These are phyloP conservation scores for Eutreptiella sp. DNA, from an alignment of 208 protist genomes.

Conservation along the genomic window DNA sequence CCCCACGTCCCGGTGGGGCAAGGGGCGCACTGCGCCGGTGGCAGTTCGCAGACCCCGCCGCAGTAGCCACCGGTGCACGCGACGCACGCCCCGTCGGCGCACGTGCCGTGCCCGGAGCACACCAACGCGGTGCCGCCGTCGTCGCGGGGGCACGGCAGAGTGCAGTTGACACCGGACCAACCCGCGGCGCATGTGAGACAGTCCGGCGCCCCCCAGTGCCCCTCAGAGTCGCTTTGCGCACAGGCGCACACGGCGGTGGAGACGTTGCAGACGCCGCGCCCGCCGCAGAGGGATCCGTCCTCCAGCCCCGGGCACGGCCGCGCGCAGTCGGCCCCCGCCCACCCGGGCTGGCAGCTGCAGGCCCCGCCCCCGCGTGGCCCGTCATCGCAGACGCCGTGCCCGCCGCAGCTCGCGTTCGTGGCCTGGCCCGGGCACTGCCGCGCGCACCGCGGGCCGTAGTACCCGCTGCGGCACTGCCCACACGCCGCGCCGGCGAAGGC, in stretches of 20 bases:
- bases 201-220: slow-evolving; percentile 12
- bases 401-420: slow-evolving; percentile 1
- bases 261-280: no score
- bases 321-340: background rate
- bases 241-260: background rate
- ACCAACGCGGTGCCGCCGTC: no score
- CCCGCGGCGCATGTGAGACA: slow-evolving; percentile 7
- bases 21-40: background rate
- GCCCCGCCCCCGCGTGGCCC: slow-evolving; percentile 3
- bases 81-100: slow-evolving; percentile 16
- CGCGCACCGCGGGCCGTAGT: slow-evolving; percentile 5
- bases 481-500: slow-evolving; percentile 11
- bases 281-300: slow-evolving; percentile 5
- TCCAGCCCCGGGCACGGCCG: slow-evolving; percentile 7
- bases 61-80: background rate
- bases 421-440: background rate
- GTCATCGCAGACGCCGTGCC: slow-evolving; percentile 26
- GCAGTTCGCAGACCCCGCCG: slow-evolving; percentile 14
- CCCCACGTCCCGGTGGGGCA: slow-evolving; percentile 26
- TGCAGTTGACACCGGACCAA: slow-evolving; percentile 18
- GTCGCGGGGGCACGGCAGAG: slow-evolving; percentile 1
- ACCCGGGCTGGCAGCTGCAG: slow-evolving; percentile 12
- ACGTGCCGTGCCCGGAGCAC: slow-evolving; percentile 17
- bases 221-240: background rate
- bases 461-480: slow-evolving; percentile 10